A percentile compares a stretch with the other conserved stretches of the same genome.
Evolutionary conservation across 495 filamentous ascomycete species (phyloP).

Genomic region (Extremus antarcticus): DNA sequence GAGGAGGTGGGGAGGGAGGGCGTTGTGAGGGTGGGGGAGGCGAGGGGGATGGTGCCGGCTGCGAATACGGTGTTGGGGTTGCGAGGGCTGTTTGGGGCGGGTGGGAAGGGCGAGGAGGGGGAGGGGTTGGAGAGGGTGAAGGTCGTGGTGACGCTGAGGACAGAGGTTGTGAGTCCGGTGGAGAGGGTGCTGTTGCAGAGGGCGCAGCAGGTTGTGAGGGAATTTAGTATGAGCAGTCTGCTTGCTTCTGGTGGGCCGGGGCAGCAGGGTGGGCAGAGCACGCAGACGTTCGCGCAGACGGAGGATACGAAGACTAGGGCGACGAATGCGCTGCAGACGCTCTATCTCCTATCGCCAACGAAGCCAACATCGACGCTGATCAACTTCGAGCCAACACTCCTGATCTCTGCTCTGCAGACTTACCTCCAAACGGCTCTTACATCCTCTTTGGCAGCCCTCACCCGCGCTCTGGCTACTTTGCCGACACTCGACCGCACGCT

Average conservation of each 20-base stretch:
- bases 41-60: slow-evolving; percentile 66
- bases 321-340: slow-evolving; percentile 60
- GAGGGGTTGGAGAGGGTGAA: slow-evolving; percentile 61
- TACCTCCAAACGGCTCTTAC: slow-evolving; percentile 70
- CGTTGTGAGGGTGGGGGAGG: slow-evolving; percentile 37
- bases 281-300: slow-evolving; percentile 59
- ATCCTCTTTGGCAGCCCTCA: slow-evolving; percentile 58
- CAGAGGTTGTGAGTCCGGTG: slow-evolving; percentile 54
- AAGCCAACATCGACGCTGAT: slow-evolving; percentile 29
- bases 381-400: slow-evolving; percentile 54
- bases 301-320: slow-evolving; percentile 66
- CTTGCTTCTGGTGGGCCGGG: slow-evolving; percentile 3
- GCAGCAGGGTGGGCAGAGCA: slow-evolving; percentile 10
- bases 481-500: slow-evolving; percentile 76
- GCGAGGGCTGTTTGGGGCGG: slow-evolving; percentile 57
- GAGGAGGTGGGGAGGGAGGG: slow-evolving; percentile 44
- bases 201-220: slow-evolving; percentile 69
- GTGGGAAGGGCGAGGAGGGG: slow-evolving; percentile 57
- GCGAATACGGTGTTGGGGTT: slow-evolving; percentile 64
- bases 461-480: slow-evolving; percentile 63
- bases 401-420: slow-evolving; percentile 66
- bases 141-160: slow-evolving; percentile 54
- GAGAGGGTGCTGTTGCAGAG: slow-evolving; percentile 56
- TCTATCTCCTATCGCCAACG: slow-evolving; percentile 71
- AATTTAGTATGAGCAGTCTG: slow-evolving; percentile 72